A percentile compares a stretch with the other conserved stretches of the same genome.
phyloP scores from a whole-genome alignment of 2,329 filamentous ascomycete genomes.

The Sclerotiophoma versabilis region DNA sequence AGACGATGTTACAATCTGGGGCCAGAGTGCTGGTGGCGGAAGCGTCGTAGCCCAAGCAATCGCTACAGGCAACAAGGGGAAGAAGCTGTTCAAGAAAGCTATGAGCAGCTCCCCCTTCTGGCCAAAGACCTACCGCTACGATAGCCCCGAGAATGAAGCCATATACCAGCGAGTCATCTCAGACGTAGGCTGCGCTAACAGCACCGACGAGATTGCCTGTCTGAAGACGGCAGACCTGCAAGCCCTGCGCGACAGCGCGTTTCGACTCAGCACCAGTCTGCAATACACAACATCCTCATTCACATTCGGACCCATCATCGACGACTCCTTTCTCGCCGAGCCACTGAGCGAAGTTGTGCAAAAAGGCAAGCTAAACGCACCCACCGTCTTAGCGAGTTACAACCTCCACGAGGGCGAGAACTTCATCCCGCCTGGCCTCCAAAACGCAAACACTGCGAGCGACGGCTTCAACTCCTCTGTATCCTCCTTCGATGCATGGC shows the following conservation, averaged over 20 bases:
- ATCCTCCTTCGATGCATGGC: slow-evolving; percentile 61
- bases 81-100: slow-evolving; percentile 59
- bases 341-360: slow-evolving; percentile 56
- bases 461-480: slow-evolving; percentile 59
- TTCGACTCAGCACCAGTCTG: slow-evolving; percentile 58
- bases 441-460: slow-evolving; percentile 37
- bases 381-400: slow-evolving; percentile 63
- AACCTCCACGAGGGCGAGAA: slow-evolving; percentile 70
- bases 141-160: slow-evolving; percentile 59
- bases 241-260: slow-evolving; percentile 59
- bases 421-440: slow-evolving; percentile 63
- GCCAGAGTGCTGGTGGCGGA: slow-evolving; percentile 64
- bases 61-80: slow-evolving; percentile 54
- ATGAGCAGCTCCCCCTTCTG: slow-evolving; percentile 64
- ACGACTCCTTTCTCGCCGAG: slow-evolving; percentile 60
- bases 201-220: slow-evolving; percentile 58
- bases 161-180: slow-evolving; percentile 58
- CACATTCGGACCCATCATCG: slow-evolving; percentile 68
- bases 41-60: slow-evolving; percentile 62
- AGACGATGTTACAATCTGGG: slow-evolving; percentile 60
- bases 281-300: slow-evolving; percentile 64
- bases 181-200: slow-evolving; percentile 56
- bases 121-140: slow-evolving; percentile 64
- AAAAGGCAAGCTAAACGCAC: slow-evolving; percentile 52
- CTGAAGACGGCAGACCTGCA: slow-evolving; percentile 64